phyloP scores from a whole-genome alignment of 192 early-diverging fungal genomes.

The Pilaira anomala region DNA sequence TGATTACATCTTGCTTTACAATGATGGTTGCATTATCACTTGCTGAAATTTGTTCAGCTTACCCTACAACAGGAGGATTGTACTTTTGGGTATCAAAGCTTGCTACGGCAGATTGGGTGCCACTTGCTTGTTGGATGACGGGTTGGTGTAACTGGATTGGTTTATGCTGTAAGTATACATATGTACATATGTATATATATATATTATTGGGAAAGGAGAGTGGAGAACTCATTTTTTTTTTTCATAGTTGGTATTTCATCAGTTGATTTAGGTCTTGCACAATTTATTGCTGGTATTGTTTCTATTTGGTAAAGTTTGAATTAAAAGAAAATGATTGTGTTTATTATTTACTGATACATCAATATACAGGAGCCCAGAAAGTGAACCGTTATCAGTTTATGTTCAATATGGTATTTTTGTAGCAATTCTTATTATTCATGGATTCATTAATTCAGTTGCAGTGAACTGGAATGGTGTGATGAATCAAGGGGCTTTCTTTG shows the following conservation, averaged over 20 bases:
- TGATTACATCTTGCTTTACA: slow-evolving; percentile 45
- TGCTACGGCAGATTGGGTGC: slow-evolving; percentile 44
- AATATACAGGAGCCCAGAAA: slow-evolving; percentile 28
- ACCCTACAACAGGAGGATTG: slow-evolving; percentile 47
- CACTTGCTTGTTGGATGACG: slow-evolving; percentile 50
- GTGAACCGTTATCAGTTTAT: slow-evolving; percentile 34
- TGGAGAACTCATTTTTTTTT: not conserved
- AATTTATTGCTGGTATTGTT: slow-evolving; percentile 46
- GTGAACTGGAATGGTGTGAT: slow-evolving; percentile 44
- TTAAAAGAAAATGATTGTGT: not conserved
- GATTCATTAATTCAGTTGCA: slow-evolving; percentile 48
- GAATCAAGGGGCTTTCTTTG: slow-evolving; percentile 40
- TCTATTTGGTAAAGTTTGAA: slow-evolving; percentile 22
- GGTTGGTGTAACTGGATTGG: slow-evolving; percentile 55
- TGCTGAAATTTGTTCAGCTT: slow-evolving; percentile 54
- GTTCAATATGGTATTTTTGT: slow-evolving; percentile 50
- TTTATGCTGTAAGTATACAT: slow-evolving; percentile 31
- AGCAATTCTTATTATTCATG: slow-evolving; percentile 49
- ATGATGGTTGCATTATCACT: slow-evolving; percentile 43
- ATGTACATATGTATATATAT: not conserved
- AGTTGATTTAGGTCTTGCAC: slow-evolving; percentile 47
- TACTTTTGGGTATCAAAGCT: slow-evolving; percentile 54
- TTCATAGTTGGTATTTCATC: slow-evolving; percentile 36
- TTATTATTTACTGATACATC: not conserved
- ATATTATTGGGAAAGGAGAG: not conserved